These are phyloP conservation scores for Neurospora sp. DNA, from an alignment of 495 filamentous ascomycete species.

Conservation along the genomic window DNA sequence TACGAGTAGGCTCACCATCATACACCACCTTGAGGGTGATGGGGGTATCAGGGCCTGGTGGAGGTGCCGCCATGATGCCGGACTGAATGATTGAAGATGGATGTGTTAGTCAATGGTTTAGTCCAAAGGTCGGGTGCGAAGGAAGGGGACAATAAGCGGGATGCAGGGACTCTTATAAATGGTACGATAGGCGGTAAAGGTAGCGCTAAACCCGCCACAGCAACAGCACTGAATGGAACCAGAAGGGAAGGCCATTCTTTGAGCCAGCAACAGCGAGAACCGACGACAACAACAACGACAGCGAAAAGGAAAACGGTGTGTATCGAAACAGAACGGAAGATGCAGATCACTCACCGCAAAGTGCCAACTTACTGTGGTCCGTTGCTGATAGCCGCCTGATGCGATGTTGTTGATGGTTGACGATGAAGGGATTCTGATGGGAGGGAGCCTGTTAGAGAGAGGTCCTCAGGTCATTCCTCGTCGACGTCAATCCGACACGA, in stretches of 20 bases:
- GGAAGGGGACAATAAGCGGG: not conserved
- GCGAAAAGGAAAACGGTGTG: not conserved
- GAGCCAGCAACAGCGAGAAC: not conserved
- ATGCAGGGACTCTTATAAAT: not conserved
- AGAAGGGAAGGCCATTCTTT: not conserved
- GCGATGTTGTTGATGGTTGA: not conserved
- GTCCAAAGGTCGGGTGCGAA: not conserved
- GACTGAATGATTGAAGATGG: conserved; percentile 3
- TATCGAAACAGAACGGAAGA: not conserved
- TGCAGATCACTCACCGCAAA: not conserved
- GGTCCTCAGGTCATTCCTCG: not conserved
- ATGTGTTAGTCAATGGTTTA: not conserved
- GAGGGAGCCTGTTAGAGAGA: not conserved
- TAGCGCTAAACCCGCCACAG: not conserved
- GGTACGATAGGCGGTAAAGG: not conserved
- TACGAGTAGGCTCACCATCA: conserved; percentile 53
- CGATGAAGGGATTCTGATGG: not conserved
- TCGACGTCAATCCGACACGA: not conserved
- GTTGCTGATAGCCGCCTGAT: not conserved
- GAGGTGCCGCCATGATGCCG: not conserved
- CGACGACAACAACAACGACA: not conserved
- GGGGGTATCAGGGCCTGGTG: conserved; percentile 47
- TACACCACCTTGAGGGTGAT: conserved; percentile 80
- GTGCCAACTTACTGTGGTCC: not conserved
- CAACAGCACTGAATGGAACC: not conserved